Conservation (phyloP, 78 protist genomes). For the Guillardia theta region DNA sequence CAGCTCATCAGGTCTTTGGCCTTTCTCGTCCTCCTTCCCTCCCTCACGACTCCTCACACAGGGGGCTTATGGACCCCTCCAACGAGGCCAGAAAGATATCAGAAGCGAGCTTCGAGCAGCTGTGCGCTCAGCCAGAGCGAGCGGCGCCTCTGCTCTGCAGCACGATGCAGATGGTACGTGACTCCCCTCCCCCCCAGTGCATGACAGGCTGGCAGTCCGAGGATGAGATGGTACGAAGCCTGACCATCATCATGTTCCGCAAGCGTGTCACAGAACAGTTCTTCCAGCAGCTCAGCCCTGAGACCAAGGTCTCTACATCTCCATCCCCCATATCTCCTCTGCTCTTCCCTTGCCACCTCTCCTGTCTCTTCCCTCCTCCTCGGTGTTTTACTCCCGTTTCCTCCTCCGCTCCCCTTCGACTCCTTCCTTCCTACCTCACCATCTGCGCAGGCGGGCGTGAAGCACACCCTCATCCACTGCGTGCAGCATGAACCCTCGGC, state of each 20-base stretch:
- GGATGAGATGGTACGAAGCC: neutral
- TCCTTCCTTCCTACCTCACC: no score
- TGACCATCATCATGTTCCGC: neutral
- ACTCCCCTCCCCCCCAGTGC: no score
- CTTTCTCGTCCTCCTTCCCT: neutral
- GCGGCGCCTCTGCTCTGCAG: neutral
- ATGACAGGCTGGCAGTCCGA: neutral
- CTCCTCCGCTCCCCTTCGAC: no score
- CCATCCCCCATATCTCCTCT: no score
- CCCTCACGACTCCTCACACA: neutral
- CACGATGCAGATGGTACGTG: no score
- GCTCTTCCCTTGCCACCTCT: no score
- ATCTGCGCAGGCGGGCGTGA: slow-evolving; percentile 2
- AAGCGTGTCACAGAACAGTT: neutral
- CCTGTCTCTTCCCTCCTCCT: no score
- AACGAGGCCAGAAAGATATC: neutral
- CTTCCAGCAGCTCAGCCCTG: neutral
- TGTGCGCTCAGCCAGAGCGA: neutral
- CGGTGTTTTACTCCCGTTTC: no score
- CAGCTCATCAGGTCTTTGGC: neutral
- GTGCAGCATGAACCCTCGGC: neutral
- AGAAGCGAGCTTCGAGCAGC: neutral
- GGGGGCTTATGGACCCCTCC: neutral
- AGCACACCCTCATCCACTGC: neutral
- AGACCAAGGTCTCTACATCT: neutral